Conservation (phyloP, 306 rosid genomes). For the Amphicarpaea edgeworthii region DNA sequence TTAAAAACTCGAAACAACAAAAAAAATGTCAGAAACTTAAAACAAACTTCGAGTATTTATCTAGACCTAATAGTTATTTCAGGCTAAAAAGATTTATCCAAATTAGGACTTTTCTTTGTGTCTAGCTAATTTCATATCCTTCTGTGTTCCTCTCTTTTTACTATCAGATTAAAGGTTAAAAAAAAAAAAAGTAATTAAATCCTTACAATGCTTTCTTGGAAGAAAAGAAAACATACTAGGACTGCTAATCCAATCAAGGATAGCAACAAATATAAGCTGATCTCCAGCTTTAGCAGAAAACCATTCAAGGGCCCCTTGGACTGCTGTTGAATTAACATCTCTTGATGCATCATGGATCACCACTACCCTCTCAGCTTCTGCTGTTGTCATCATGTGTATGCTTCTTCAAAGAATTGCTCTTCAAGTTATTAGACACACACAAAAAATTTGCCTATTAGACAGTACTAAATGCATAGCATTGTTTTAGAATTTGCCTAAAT, state of each 20-base stretch:
- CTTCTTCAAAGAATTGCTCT: slow-evolving; percentile 5
- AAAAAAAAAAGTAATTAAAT: slow-evolving; percentile 15
- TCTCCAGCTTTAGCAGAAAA: slow-evolving; percentile 66
- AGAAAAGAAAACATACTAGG: slow-evolving; percentile 76
- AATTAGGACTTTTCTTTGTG: background rate
- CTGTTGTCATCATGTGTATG: slow-evolving; percentile 31
- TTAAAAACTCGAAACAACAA: too few species aligned
- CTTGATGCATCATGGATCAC: slow-evolving; percentile 81
- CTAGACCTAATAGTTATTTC: too few species aligned
- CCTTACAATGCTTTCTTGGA: slow-evolving; percentile 59
- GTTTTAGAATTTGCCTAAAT: background rate
- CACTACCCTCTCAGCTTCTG: slow-evolving; percentile 57
- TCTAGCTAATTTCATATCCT: background rate
- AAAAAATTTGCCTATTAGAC: too few species aligned
- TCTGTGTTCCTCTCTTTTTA: background rate
- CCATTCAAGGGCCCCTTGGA: slow-evolving; percentile 52
- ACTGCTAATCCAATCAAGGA: slow-evolving; percentile 75
- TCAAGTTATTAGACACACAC: background rate
- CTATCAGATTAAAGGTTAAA: background rate
- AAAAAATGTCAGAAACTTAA: too few species aligned
- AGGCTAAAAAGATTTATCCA: too few species aligned
- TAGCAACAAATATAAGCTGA: slow-evolving; percentile 67
- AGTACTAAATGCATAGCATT: background rate
- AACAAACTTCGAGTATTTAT: too few species aligned
- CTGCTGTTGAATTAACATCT: slow-evolving; percentile 60